Evolutionary conservation across 1,284 basidiomycete species (phyloP).

Genomic region (Phaffia rhodozyma): DNA sequence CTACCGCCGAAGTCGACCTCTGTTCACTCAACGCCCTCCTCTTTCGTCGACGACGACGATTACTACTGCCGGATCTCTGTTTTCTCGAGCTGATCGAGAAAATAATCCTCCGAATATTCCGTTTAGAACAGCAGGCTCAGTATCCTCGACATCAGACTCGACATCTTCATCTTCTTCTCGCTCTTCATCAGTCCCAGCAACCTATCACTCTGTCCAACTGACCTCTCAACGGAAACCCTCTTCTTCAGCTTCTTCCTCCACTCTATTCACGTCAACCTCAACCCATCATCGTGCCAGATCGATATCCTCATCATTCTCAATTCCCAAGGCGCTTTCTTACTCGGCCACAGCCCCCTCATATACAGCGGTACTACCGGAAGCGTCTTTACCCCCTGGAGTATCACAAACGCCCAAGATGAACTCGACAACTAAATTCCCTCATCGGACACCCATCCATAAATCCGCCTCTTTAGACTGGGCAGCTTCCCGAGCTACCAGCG

Average conservation of each 20-base stretch:
- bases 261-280: neutral
- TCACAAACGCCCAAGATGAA: no score
- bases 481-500: neutral
- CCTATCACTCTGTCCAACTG: no score
- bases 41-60: neutral
- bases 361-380: neutral
- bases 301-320: neutral
- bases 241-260: no score
- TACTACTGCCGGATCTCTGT: neutral
- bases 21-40: neutral
- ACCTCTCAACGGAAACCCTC: no score
- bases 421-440: no score
- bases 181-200: no score
- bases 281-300: neutral
- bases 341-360: neutral
- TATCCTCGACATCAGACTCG: no score
- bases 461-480: conserved; percentile 11
- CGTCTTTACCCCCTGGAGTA: neutral
- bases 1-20: neutral
- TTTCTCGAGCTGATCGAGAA: neutral
- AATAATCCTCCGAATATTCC: neutral
- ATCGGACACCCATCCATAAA: neutral
- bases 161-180: no score
- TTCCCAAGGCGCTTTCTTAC: neutral
- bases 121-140: no score